Base-by-base conservation (phyloP, 305 asterid genomes). In the Striga hermonthica region DNA sequence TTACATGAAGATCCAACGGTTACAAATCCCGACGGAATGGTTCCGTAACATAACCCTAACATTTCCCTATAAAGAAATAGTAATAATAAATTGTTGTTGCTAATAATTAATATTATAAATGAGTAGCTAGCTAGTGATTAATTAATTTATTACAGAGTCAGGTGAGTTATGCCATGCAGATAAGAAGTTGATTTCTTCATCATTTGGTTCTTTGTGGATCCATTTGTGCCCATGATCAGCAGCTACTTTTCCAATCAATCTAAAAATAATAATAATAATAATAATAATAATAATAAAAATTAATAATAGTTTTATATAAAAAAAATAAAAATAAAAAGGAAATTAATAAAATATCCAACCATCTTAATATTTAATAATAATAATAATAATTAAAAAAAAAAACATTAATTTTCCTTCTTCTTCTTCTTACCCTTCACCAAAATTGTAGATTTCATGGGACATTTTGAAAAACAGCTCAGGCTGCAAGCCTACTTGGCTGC, bases 391-490 rank as follows among this genome's bases (percentile, higher is more conserved):
- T n/a, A n/a, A n/a, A n/a, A n/a, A n/a, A n/a, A n/a, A n/a, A n/a
- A n/a, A n/a, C n/a, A n/a, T n/a, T n/a, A n/a, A n/a, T n/a, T n/a
- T n/a, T 22, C 31, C 31, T 49, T 49, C 16, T 5, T 57, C 6
- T 0, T 5, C 4, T 6, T 5, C 66, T 28, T 77, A 92, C 99
- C 96, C 97, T 84, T 94, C 99, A 57, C 97, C 99, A 71, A 88
- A 94, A 75, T 90, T 94, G 88, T 93, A 93, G 78, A 93, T 90
- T 86, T 93, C 99, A 81, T 93, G 99, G 28, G 99, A 93, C 99
- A 93, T 93, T 82, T 93, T 93, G 90, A 93, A 93, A 86, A 93
- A 93, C 4, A 93, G 83, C 59, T 93, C 96, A 59, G 99, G 97
- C 66, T 90, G 97, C 14, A 90, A 78, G 9, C 96, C 99, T n/a